A percentile compares a stretch with the other conserved stretches of the same genome.
These are phyloP conservation scores for Flammula alnicola DNA, from an alignment of 1,284 basidiomycete genomes.

Conservation along the genomic window DNA sequence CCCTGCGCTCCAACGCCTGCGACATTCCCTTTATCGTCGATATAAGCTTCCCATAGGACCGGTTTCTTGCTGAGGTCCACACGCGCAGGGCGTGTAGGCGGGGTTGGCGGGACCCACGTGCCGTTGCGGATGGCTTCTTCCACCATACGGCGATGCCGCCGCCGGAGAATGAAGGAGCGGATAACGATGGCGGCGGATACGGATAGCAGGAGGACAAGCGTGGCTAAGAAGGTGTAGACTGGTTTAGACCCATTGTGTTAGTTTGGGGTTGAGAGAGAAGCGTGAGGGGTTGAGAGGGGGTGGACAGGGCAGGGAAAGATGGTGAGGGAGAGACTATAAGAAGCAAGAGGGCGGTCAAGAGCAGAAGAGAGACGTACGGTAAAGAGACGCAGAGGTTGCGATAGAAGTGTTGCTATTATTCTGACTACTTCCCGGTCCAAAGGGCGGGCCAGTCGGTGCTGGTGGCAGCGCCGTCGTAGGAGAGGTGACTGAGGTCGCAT, in stretches of 20 bases:
- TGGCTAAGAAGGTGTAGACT: slow-evolving; percentile 55
- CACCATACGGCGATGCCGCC: slow-evolving; percentile 57
- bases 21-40: slow-evolving; percentile 29
- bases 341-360: background rate
- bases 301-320: slow-evolving; percentile 3
- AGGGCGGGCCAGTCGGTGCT: background rate
- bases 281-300: background rate
- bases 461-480: background rate
- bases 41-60: slow-evolving; percentile 50
- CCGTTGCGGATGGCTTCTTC: slow-evolving; percentile 68
- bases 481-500: background rate
- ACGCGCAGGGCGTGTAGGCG: slow-evolving; percentile 24
- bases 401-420: slow-evolving; percentile 20
- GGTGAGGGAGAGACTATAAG: background rate
- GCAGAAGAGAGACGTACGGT: slow-evolving; percentile 23
- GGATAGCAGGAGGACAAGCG: slow-evolving; percentile 64
- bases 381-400: slow-evolving; percentile 32
- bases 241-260: background rate
- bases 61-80: slow-evolving; percentile 54
- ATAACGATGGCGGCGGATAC: slow-evolving; percentile 67
- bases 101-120: slow-evolving; percentile 51
- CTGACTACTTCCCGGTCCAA: background rate
- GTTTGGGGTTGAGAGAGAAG: background rate
- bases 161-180: slow-evolving; percentile 60
- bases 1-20: slow-evolving; percentile 6